phyloP scores from a whole-genome alignment of 352 stramenopile species.

The Phytophthora boehmeriae region DNA sequence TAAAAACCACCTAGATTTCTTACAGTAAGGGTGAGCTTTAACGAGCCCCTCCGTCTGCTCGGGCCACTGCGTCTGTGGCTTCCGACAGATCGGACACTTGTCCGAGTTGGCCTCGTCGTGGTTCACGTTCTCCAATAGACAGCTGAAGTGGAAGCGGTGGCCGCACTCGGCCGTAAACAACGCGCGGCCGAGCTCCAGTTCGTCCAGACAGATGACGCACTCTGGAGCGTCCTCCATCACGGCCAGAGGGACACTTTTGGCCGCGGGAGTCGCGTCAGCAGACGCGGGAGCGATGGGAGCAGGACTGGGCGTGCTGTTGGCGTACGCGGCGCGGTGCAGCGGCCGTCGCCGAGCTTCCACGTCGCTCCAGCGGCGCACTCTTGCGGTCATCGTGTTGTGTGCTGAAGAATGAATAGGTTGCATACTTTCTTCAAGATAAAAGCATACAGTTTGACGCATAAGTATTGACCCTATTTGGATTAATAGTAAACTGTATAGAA shows the following conservation, averaged over 20 bases:
- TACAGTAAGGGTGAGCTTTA: slow-evolving; percentile 87
- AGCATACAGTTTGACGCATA: too few relatives aligned
- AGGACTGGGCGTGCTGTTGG: slow-evolving; percentile 35
- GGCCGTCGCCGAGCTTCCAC: slow-evolving; percentile 50
- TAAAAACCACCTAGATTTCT: neutral
- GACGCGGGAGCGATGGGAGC: slow-evolving; percentile 30
- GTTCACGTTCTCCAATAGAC: slow-evolving; percentile 89
- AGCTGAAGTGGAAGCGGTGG: slow-evolving; percentile 88
- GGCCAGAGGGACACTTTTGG: slow-evolving; percentile 42
- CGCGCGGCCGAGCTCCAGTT: slow-evolving; percentile 63
- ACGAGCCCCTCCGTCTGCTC: slow-evolving; percentile 86
- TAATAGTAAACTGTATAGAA: too few relatives aligned
- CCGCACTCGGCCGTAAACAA: slow-evolving; percentile 87
- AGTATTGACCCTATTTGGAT: too few relatives aligned
- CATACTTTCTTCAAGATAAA: too few relatives aligned
- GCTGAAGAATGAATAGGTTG: too few relatives aligned
- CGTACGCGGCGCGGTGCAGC: slow-evolving; percentile 33
- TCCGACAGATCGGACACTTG: slow-evolving; percentile 90
- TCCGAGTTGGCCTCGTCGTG: slow-evolving; percentile 89
- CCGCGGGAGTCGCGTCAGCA: slow-evolving; percentile 7
- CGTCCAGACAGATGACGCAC: slow-evolving; percentile 88
- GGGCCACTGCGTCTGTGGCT: slow-evolving; percentile 83
- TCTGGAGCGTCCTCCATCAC: slow-evolving; percentile 63
- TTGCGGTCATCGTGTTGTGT: too few relatives aligned
- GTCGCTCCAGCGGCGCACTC: slow-evolving; percentile 79